phyloP scores from a whole-genome alignment of 768 basidiomycete genomes.

The Leucogyrophana mollusca region DNA sequence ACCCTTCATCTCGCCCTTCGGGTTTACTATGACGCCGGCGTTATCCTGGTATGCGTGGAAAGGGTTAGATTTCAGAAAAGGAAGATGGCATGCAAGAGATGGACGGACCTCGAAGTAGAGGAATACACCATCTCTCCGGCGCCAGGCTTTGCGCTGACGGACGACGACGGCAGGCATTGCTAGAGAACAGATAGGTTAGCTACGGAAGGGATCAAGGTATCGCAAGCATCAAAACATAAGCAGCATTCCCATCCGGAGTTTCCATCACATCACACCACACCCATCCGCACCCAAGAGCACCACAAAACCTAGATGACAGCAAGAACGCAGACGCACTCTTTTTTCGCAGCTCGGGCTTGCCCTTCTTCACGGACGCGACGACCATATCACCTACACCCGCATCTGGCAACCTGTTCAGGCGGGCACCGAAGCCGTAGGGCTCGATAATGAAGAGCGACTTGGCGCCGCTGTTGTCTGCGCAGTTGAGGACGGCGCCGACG shows the following conservation, averaged over 20 bases:
- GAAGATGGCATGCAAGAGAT: neutral
- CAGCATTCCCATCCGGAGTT: neutral
- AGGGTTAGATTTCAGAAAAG: neutral
- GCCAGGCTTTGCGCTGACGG: slow-evolving; percentile 98
- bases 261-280: slow-evolving; percentile 8
- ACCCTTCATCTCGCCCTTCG: slow-evolving; percentile 99
- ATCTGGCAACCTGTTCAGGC: slow-evolving; percentile 95
- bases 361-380: slow-evolving; percentile 98
- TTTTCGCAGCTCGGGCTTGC: slow-evolving; percentile 99
- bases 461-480: slow-evolving; percentile 99
- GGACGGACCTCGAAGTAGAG: slow-evolving; percentile 88
- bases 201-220: too few relatives aligned
- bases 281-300: neutral
- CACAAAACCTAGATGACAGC: too few relatives aligned
- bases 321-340: slow-evolving; percentile 70
- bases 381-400: slow-evolving; percentile 95
- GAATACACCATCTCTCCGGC: slow-evolving; percentile 97
- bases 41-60: slow-evolving; percentile 59
- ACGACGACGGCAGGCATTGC: slow-evolving; percentile 97
- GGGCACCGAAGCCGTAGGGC: slow-evolving; percentile 93
- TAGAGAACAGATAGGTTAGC: slow-evolving; percentile 25
- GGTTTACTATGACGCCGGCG: slow-evolving; percentile 96
- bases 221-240: too few relatives aligned
- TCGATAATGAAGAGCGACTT: slow-evolving; percentile 95
- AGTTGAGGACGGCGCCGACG: slow-evolving; percentile 92